These are phyloP conservation scores for Acer saccharum DNA, from an alignment of 345 rosid species.

Conservation along the genomic window DNA sequence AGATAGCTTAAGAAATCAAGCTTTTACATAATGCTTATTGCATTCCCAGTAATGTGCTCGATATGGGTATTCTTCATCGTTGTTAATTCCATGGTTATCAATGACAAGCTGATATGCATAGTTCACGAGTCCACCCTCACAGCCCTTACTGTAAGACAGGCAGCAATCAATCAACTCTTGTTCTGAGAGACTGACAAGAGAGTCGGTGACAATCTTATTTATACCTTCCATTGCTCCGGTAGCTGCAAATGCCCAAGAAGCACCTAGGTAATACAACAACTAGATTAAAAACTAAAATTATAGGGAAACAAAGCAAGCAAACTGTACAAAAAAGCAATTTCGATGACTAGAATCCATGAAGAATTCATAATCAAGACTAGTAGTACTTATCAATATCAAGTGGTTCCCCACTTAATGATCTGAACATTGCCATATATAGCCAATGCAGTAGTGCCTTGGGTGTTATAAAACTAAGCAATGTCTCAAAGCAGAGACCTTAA, in stretches of 20 bases:
- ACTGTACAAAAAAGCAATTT: no score
- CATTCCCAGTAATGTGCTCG: conserved; percentile 52
- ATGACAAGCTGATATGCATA: conserved; percentile 75
- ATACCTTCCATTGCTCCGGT: conserved; percentile 92
- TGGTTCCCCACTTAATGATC: no score
- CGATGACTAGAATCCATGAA: no score
- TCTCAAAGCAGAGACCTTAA: no score
- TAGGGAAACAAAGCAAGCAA: no score
- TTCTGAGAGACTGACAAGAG: conserved; percentile 88
- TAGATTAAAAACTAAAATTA: not conserved
- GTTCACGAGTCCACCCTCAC: conserved; percentile 93
- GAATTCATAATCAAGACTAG: no score
- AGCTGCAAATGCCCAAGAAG: conserved; percentile 93
- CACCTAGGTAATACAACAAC: conserved; percentile 50
- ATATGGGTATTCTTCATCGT: conserved; percentile 79
- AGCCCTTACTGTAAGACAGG: conserved; percentile 59
- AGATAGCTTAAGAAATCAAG: conserved; percentile 9
- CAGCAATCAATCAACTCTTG: conserved; percentile 91
- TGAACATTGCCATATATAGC: no score
- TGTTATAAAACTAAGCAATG: no score
- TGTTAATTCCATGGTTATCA: conserved; percentile 75
- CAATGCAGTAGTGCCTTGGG: no score
- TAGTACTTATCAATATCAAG: no score
- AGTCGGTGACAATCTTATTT: conserved; percentile 71
- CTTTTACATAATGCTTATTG: conserved; percentile 60